Base-by-base conservation (phyloP, 2,329 filamentous ascomycete genomes). In the Diaporthe eres region DNA sequence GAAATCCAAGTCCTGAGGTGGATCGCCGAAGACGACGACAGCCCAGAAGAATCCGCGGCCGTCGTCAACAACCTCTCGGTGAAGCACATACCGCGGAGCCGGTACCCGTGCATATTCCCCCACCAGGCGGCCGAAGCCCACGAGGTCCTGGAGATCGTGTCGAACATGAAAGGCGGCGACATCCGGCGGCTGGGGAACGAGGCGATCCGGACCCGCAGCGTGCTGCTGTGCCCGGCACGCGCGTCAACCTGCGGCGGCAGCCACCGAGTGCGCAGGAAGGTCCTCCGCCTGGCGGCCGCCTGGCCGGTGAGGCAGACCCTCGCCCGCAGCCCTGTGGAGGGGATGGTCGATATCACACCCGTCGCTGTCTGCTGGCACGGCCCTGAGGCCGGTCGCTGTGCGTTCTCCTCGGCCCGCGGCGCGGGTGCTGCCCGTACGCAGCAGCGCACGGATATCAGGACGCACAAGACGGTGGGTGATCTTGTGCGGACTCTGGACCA, bases 231-330 rank as follows among this genome's bases (percentile, higher is more conserved):
- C 2, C 60, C 60, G 22, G 42, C 60, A 3, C 39, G 60, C 8
- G 60, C 60, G 3, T 65, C 60, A 47, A 22, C 15, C 1, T 65
- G 60, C 25, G 60, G n/a, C 13, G 60, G 60, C 17, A 65, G 60
- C 60, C 39, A 65, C 17, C 39, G 15, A 4, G 42, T 65, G 42
- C 39, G 60, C 17, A 28, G 25, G 7, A 6, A 47, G 25, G 60
- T 65, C 13, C 60, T 65, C 25, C 9, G 25, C 2, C n/a, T 65
- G 25, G 60, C 60, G 25, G 42, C 60, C 2, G 8, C 42, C 12
- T 65, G 60, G 60, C 60, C 60, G 17, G 60, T 65, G 9, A 28
- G 60, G 22, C 60, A 65, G 39, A 65, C 60, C 17, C 13, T 65
- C 13, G 31, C 60, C 25, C 7, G 12, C 60, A 34, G 17, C 15